Evolutionary conservation across 495 filamentous ascomycete species (phyloP).

Genomic region (Aspergillus homomorphus): DNA sequence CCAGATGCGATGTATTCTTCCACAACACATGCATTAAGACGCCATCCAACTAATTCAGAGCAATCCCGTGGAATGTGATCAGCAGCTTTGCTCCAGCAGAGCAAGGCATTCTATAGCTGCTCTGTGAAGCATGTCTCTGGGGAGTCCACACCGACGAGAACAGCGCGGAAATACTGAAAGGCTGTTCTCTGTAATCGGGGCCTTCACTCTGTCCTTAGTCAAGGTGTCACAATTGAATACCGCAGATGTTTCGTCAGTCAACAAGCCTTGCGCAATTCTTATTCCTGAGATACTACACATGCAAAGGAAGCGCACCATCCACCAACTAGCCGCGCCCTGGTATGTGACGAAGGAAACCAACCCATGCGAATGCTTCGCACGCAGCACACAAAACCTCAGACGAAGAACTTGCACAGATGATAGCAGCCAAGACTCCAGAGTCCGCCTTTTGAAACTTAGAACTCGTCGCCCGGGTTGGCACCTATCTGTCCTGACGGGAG

Average conservation of each 20-base stretch:
- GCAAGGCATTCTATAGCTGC: constrained; percentile 8
- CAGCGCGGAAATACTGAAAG: constrained; percentile 11
- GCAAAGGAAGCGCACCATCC: constrained; percentile 8
- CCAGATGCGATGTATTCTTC: constrained; percentile 10
- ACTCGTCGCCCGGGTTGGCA: neutral
- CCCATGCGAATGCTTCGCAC: constrained; percentile 13
- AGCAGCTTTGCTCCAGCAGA: constrained; percentile 10
- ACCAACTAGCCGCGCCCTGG: neutral
- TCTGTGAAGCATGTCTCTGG: constrained; percentile 1
- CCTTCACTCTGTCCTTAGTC: neutral
- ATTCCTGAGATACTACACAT: constrained; percentile 5
- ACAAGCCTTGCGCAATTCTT: too few species aligned
- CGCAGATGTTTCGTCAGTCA: neutral
- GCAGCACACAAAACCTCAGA: constrained; percentile 12
- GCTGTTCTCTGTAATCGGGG: constrained; percentile 3
- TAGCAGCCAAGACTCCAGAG: constrained; percentile 10
- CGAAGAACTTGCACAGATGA: constrained; percentile 10
- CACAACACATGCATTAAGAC: constrained; percentile 7
- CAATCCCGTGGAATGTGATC: constrained; percentile 6
- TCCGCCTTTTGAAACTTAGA: constrained; percentile 11
- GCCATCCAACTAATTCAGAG: constrained; percentile 1
- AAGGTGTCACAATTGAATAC: constrained; percentile 13
- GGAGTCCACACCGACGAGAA: constrained; percentile 1
- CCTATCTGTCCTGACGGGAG: constrained; percentile 1
- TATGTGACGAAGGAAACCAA: neutral